Conservation (phyloP, 1,284 basidiomycete species). For the Sporisorium sorghi region DNA sequence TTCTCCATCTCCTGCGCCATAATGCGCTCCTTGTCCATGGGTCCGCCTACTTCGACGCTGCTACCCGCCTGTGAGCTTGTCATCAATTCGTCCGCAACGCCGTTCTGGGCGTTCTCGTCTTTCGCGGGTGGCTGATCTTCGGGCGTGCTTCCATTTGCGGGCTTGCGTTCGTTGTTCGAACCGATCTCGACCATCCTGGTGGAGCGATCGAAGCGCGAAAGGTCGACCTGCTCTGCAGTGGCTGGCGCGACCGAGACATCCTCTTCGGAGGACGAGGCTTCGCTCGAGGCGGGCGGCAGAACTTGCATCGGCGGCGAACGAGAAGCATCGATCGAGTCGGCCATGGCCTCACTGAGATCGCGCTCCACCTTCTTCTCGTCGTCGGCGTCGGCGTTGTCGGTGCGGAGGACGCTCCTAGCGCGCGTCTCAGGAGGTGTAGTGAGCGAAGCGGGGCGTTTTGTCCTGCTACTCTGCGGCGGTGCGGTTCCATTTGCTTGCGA, state of each 20-base stretch:
- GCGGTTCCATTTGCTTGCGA: neutral
- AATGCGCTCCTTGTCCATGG: constrained; percentile 40
- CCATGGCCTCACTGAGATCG: constrained; percentile 38
- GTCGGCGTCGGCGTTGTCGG: constrained; percentile 1
- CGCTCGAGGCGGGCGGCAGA: constrained; percentile 9
- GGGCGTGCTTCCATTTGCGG: neutral
- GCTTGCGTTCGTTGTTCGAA: neutral
- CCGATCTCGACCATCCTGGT: constrained; percentile 38
- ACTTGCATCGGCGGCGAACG: constrained; percentile 16
- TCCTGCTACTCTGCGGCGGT: constrained; percentile 12
- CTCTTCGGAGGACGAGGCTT: constrained; percentile 30
- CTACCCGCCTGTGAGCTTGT: constrained; percentile 34
- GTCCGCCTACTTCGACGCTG: constrained; percentile 44
- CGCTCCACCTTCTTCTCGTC: constrained; percentile 22
- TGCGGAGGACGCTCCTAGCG: constrained; percentile 30
- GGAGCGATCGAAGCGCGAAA: constrained; percentile 36
- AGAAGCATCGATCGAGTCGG: constrained; percentile 30
- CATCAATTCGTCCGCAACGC: constrained; percentile 19
- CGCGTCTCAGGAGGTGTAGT: constrained; percentile 36
- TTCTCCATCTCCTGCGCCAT: constrained; percentile 53
- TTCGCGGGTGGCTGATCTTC: neutral
- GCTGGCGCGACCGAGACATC: neutral
- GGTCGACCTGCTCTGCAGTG: constrained; percentile 28
- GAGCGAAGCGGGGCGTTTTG: constrained; percentile 45
- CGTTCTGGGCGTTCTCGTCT: constrained; percentile 2